Conservation (phyloP, 352 stramenopile species). For the Globisporangium cederbergense region DNA sequence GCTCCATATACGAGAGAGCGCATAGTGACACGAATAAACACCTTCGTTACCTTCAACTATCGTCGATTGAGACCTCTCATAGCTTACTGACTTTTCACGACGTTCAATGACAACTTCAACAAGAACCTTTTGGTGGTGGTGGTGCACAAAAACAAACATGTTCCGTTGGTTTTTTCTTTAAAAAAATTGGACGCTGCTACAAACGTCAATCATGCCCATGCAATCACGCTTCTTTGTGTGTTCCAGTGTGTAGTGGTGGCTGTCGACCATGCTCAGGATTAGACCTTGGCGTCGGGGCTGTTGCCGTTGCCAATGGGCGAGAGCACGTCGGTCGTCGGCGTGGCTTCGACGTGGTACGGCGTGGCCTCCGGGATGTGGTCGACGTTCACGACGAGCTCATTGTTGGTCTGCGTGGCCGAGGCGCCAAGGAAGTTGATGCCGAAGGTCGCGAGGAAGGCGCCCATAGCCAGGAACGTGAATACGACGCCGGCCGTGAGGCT, state of each 20-base stretch:
- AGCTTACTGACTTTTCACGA: no score
- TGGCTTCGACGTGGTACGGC: slow-evolving; percentile 15
- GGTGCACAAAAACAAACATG: no score
- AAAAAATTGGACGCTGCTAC: no score
- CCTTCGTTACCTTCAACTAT: no score
- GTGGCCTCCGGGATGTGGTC: not conserved
- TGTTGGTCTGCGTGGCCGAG: not conserved
- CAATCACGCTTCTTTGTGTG: not conserved
- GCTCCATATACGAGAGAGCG: no score
- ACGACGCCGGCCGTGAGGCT: slow-evolving; percentile 44
- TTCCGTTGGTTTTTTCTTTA: no score
- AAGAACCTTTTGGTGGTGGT: no score
- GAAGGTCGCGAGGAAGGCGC: slow-evolving; percentile 28
- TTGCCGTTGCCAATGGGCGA: slow-evolving; percentile 27
- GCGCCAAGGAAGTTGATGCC: slow-evolving; percentile 33
- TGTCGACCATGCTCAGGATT: not conserved
- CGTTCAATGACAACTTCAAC: no score
- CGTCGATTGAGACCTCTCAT: no score
- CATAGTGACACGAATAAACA: no score
- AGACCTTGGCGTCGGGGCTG: slow-evolving; percentile 24
- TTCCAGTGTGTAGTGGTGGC: not conserved
- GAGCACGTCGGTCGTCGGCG: slow-evolving; percentile 28
- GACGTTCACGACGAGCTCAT: not conserved
- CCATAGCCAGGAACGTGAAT: slow-evolving; percentile 50
- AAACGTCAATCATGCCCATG: not conserved